Evolutionary conservation across 768 basidiomycete genomes (phyloP).

Genomic region (Rhodotorula paludigena): DNA sequence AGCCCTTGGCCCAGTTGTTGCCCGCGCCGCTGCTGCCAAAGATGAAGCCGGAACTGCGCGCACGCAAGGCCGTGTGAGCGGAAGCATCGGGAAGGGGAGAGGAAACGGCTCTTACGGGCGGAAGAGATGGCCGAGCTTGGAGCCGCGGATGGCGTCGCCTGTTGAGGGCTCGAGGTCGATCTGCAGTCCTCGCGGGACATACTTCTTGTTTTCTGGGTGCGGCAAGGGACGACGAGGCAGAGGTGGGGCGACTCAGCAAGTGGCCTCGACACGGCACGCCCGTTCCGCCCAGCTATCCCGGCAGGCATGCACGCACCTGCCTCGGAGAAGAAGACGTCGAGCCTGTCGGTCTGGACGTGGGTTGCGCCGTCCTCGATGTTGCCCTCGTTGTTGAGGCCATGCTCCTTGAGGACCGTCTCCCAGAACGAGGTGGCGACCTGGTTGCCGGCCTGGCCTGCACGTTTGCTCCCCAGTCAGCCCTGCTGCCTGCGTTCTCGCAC

Average conservation of each 20-base stretch:
- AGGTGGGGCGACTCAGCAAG: no score
- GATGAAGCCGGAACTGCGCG: slow-evolving; percentile 58
- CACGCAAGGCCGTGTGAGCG: neutral
- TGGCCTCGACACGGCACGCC: no score
- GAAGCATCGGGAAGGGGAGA: neutral
- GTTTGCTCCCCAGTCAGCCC: neutral
- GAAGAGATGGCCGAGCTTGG: slow-evolving; percentile 60
- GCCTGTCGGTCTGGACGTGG: slow-evolving; percentile 28
- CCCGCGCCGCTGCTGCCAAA: slow-evolving; percentile 54
- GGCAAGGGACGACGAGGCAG: neutral
- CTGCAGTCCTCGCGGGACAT: slow-evolving; percentile 83
- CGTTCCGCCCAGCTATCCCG: slow-evolving; percentile 35
- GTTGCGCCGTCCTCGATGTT: slow-evolving; percentile 25
- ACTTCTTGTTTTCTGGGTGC: slow-evolving; percentile 52
- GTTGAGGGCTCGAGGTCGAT: slow-evolving; percentile 87
- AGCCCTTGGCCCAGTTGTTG: slow-evolving; percentile 91
- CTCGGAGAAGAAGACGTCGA: slow-evolving; percentile 29
- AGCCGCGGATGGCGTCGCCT: slow-evolving; percentile 57
- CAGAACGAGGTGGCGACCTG: slow-evolving; percentile 66
- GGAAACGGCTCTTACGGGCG: slow-evolving; percentile 56
- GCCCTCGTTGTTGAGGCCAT: slow-evolving; percentile 69
- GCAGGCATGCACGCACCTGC: neutral
- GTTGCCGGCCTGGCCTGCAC: slow-evolving; percentile 58
- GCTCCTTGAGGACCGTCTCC: slow-evolving; percentile 79
- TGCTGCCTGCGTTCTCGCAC: no score